phyloP scores from a whole-genome alignment of 331 rosid genomes.

The Pyrus hybrid region DNA sequence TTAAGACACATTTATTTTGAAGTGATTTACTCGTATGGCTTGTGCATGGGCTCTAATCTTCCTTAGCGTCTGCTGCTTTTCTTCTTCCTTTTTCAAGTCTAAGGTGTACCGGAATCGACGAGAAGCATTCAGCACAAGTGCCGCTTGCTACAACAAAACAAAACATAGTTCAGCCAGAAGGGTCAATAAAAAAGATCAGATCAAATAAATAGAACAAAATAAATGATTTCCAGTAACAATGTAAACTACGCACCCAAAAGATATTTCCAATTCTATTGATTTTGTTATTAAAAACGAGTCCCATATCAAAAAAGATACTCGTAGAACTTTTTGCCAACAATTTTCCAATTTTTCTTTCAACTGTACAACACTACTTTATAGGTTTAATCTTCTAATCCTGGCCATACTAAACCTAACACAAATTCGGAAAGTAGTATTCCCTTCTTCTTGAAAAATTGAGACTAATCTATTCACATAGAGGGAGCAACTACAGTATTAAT shows the following conservation, averaged over 20 bases:
- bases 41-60: conserved; percentile 90
- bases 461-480: background rate
- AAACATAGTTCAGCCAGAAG: conserved; percentile 4
- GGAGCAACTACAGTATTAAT: background rate
- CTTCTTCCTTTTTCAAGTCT: conserved; percentile 93
- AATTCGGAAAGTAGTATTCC: background rate
- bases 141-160: conserved; percentile 70
- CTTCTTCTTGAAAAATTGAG: background rate
- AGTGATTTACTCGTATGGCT: conserved; percentile 62
- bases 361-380: background rate
- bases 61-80: conserved; percentile 53
- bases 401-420: background rate
- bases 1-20: background rate
- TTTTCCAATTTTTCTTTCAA: background rate
- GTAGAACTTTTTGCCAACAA: background rate
- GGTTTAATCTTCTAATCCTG: background rate
- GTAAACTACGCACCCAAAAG: no score
- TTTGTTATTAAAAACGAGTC: no score
- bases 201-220: background rate
- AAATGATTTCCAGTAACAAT: background rate
- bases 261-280: conserved; percentile 40
- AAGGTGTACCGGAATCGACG: conserved; percentile 99
- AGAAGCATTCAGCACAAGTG: conserved; percentile 96
- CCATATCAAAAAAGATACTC: no score
- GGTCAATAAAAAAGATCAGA: background rate